Base-by-base conservation (phyloP, 768 basidiomycete species). In the Leucogyrophana mollusca region DNA sequence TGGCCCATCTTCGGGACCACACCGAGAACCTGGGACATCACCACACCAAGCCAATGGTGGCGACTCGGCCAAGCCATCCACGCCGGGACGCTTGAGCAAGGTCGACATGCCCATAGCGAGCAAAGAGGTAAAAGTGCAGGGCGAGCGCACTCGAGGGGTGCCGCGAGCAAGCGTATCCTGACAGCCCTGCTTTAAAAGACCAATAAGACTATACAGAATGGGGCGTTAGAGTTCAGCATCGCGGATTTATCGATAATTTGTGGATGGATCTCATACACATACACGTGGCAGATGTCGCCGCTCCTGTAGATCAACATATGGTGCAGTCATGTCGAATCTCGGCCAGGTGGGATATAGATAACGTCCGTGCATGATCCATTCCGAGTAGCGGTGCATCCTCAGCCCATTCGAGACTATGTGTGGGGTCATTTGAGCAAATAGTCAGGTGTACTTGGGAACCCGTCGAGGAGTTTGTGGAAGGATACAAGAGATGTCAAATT, bases 1-100 rank as follows among this genome's bases (percentile, higher is more conserved):
- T 27, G 78, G 78, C 4, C 77, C 82, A 34, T 85, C 83, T 49
- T 83, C 79, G 37, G 82, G 78, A 5, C 73, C 78, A 57, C 80
- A 81, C 25, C 83, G 69, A 23, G 77, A 74, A 11, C 83, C 82
- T 17, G 79, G 80, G 9, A 83, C 80, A 53, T 84, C 83, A 47
- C 82, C 74, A 51, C 76, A 62, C 60, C 78, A 78, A 10, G 78
- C 79, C 66, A 73, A 74, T 7, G 60, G 59, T 21, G 58, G 49
- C 22, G 58, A 27, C 34, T 51, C 52, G 40, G 47, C 41, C 5
- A 48, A 50, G 34, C 49, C 45, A 13, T 30, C 27, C 27, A 30
- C 27, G 27, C 27, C 13, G 27, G 27, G 27, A 30, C 27, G 27
- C 13, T 30, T 30, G 13, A 30, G 27, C 27, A 30, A 30, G 27